These are phyloP conservation scores for Isatis lusitanica DNA, from an alignment of 441 rosid species.

Conservation along the genomic window DNA sequence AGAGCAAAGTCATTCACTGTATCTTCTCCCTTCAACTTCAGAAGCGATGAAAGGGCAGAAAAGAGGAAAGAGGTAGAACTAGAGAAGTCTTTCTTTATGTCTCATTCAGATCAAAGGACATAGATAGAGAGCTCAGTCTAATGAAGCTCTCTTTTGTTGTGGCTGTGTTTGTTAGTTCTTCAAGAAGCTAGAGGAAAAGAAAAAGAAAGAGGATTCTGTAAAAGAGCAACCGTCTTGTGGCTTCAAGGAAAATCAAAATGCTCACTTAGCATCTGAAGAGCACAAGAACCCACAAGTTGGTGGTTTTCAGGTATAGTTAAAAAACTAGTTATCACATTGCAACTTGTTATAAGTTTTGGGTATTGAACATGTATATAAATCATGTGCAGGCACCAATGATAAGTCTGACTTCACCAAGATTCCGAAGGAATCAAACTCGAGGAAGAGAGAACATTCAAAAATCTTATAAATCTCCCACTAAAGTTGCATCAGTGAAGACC, in stretches of 20 bases:
- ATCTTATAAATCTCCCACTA: slow-evolving; percentile 13
- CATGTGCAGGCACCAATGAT: slow-evolving; percentile 18
- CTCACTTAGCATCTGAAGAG: slow-evolving; percentile 1
- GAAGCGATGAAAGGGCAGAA: slow-evolving; percentile 81
- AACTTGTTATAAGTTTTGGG: neutral
- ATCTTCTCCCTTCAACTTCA: slow-evolving; percentile 70
- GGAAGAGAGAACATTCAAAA: slow-evolving; percentile 2
- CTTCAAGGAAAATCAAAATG: slow-evolving; percentile 20
- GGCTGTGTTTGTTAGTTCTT: slow-evolving; percentile 51
- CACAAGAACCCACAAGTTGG: slow-evolving; percentile 13
- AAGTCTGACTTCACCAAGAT: slow-evolving; percentile 28
- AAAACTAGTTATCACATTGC: neutral
- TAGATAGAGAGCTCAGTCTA: neutral
- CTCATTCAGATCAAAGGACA: slow-evolving; percentile 2
- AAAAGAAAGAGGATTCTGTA: slow-evolving; percentile 41
- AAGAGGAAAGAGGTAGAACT: slow-evolving; percentile 77
- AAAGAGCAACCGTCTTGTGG: slow-evolving; percentile 34
- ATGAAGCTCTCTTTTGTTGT: slow-evolving; percentile 15
- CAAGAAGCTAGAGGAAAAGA: slow-evolving; percentile 70
- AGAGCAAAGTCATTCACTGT: slow-evolving; percentile 47
- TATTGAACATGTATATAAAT: neutral
- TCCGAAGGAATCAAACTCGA: slow-evolving; percentile 19
- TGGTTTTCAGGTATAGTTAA: slow-evolving; percentile 21
- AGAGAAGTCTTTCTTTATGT: slow-evolving; percentile 5
- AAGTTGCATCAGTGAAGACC: slow-evolving; percentile 14